Conservation (phyloP, 192 early-diverging fungal genomes). For the Entrophospora sp. region DNA sequence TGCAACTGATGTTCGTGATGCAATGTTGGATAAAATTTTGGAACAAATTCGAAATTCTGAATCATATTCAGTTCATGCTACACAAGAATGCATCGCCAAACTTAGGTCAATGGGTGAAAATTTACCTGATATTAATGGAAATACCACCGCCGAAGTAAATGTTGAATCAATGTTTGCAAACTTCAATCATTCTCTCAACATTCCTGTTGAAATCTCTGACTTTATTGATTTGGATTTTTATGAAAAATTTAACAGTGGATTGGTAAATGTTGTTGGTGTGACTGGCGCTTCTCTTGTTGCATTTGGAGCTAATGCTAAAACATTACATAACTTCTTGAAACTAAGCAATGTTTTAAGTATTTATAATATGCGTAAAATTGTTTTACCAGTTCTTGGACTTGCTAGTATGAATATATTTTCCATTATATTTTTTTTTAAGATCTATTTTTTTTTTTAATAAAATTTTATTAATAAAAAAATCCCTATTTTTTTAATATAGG, state of each 20-base stretch:
- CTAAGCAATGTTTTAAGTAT: constrained; percentile 52
- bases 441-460: not conserved
- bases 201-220: constrained; percentile 27
- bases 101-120: constrained; percentile 34
- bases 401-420: constrained; percentile 39
- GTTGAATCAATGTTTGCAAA: constrained; percentile 18
- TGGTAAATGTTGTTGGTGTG: constrained; percentile 29
- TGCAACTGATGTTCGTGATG: constrained; percentile 66
- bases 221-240: constrained; percentile 39
- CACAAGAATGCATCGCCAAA: constrained; percentile 28
- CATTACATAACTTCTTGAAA: constrained; percentile 26
- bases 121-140: constrained; percentile 10
- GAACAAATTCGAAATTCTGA: constrained; percentile 57
- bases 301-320: constrained; percentile 38
- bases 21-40: constrained; percentile 54
- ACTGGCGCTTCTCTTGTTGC: constrained; percentile 33
- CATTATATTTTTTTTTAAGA: not conserved
- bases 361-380: constrained; percentile 52
- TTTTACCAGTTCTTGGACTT: constrained; percentile 47
- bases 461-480: not conserved
- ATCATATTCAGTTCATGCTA: constrained; percentile 39
- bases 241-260: constrained; percentile 27
- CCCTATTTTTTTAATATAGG: constrained; percentile 22
- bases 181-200: constrained; percentile 25
- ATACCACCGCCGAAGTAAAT: no score